Evolutionary conservation across 805 yeast species (phyloP).

Genomic region (Pichia nanzhaoensis): DNA sequence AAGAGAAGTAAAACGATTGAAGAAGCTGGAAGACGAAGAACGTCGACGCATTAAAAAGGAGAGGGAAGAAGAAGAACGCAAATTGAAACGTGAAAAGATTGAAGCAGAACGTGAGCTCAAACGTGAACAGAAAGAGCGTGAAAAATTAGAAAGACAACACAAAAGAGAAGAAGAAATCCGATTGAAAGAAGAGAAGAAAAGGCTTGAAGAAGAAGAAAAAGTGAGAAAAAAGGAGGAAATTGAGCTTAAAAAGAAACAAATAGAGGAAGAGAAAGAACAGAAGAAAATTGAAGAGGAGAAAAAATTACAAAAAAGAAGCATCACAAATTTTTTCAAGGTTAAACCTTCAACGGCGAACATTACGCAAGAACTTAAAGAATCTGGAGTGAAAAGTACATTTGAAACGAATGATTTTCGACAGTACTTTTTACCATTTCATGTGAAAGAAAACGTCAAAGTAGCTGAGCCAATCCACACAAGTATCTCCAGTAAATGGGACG

Average conservation of each 20-base stretch:
- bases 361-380: not conserved
- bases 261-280: conserved; percentile 19
- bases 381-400: too few species aligned
- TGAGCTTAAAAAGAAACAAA: conserved; percentile 25
- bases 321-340: conserved; percentile 30
- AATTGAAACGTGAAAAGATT: conserved; percentile 11
- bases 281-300: conserved; percentile 21
- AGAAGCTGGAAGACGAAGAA: conserved; percentile 11
- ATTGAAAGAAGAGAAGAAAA: conserved; percentile 27
- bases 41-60: conserved; percentile 10
- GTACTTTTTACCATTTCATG: conserved; percentile 27
- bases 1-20: conserved; percentile 1
- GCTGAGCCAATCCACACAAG: not conserved
- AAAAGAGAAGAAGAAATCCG: conserved; percentile 18
- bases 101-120: conserved; percentile 13
- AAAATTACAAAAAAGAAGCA: conserved; percentile 24
- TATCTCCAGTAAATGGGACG: conserved; percentile 12
- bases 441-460: conserved; percentile 22
- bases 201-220: conserved; percentile 24
- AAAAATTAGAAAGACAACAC: conserved; percentile 24
- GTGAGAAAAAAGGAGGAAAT: conserved; percentile 21
- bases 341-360: conserved; percentile 1
- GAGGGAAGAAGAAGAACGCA: conserved; percentile 14
- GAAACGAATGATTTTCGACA: conserved; percentile 16
- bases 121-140: conserved; percentile 22